Conservation (phyloP, 2,329 filamentous ascomycete genomes). For the Bisporella sp. region DNA sequence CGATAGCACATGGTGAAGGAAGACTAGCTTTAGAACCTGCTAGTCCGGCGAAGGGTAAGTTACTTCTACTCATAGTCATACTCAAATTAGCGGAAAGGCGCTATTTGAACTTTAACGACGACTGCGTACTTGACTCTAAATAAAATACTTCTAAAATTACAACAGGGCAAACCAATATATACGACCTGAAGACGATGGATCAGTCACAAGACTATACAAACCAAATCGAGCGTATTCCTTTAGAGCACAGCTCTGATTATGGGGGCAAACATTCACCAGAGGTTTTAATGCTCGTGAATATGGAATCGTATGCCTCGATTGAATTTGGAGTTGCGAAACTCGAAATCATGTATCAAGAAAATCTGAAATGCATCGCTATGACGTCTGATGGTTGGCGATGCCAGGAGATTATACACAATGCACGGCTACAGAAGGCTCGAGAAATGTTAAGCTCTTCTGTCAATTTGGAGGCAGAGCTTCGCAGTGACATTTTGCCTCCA, state of each 20-base stretch:
- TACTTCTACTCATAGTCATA: not conserved
- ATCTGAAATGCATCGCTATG: constrained; percentile 9
- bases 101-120: not conserved
- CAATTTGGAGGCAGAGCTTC: not conserved
- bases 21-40: not conserved
- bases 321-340: constrained; percentile 6
- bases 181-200: not conserved
- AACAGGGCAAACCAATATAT: not conserved
- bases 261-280: not conserved
- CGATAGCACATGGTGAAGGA: not conserved
- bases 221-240: not conserved
- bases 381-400: constrained; percentile 4
- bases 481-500: not conserved
- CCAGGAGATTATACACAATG: not conserved
- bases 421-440: constrained; percentile 1
- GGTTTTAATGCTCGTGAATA: not conserved
- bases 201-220: not conserved
- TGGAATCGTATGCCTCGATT: constrained; percentile 5
- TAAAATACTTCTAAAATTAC: not conserved
- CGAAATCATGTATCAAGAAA: constrained; percentile 5
- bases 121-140: not conserved
- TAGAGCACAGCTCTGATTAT: not conserved
- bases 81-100: not conserved
- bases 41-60: constrained; percentile 1
- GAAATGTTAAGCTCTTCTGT: not conserved